These are phyloP conservation scores for Alternaria longipes DNA, from an alignment of 2,329 filamentous ascomycete genomes.

Conservation along the genomic window DNA sequence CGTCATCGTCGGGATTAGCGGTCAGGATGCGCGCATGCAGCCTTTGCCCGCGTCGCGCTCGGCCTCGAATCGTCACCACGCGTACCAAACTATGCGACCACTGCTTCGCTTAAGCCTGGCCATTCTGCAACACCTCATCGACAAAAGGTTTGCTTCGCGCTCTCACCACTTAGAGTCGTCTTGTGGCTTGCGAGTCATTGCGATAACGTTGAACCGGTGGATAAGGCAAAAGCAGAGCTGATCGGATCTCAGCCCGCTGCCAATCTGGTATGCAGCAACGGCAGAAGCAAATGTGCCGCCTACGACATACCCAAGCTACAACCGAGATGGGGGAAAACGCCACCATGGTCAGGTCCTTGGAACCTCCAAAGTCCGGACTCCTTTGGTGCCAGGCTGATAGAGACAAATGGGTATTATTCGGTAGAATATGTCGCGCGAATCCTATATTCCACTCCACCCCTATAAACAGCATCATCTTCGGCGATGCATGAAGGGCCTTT, in stretches of 20 bases:
- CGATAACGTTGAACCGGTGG: not conserved
- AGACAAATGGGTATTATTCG: not conserved
- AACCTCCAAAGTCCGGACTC: not conserved
- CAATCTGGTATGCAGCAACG: slow-evolving; percentile 1
- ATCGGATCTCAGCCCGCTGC: not conserved
- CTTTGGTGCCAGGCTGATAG: not conserved
- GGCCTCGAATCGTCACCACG: slow-evolving; percentile 6
- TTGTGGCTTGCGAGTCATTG: slow-evolving; percentile 6
- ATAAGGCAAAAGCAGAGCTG: slow-evolving; percentile 3
- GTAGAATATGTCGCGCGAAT: not conserved
- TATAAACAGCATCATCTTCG: not conserved
- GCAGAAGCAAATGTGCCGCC: slow-evolving; percentile 9
- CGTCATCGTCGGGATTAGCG: slow-evolving; percentile 6
- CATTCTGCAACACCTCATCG: not conserved
- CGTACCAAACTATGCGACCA: slow-evolving; percentile 7
- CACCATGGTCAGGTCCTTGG: slow-evolving; percentile 4
- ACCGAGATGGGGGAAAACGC: not conserved
- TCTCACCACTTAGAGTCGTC: not conserved
- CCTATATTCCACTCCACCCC: not conserved
- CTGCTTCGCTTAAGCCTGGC: slow-evolving; percentile 5
- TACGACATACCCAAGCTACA: slow-evolving; percentile 3
- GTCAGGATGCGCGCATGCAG: slow-evolving; percentile 1
- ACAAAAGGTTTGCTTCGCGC: not conserved
- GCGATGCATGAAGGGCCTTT: not conserved
- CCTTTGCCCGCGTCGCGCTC: not conserved